Conservation (phyloP, 441 rosid genomes). For the Erysimum pusillum region DNA sequence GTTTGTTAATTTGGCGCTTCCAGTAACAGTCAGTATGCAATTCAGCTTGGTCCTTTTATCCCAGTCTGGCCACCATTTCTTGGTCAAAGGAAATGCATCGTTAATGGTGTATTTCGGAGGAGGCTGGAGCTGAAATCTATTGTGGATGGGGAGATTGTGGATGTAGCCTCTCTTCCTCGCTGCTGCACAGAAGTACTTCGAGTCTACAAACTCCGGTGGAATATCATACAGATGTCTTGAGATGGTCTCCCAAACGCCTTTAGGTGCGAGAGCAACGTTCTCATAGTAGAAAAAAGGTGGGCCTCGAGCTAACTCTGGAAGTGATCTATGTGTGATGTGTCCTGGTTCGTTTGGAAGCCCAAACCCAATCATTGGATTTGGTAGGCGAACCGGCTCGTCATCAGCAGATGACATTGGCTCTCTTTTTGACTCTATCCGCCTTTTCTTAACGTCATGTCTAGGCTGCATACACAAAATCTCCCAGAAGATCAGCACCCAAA, state of each 20-base stretch:
- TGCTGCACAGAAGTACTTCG: conserved; percentile 79
- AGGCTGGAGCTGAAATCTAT: conserved; percentile 74
- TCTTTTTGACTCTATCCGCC: conserved; percentile 44
- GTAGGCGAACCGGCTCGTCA: conserved; percentile 68
- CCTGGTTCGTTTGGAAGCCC: conserved; percentile 69
- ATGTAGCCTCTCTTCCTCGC: conserved; percentile 93
- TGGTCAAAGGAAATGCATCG: conserved; percentile 81
- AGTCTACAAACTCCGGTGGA: conserved; percentile 88
- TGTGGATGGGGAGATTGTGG: conserved; percentile 77
- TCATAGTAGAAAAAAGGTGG: conserved; percentile 91
- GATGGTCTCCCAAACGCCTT: conserved; percentile 87
- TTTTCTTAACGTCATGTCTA: conserved; percentile 63
- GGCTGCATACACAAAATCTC: conserved; percentile 51
- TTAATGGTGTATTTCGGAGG: conserved; percentile 68
- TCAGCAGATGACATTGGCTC: conserved; percentile 46
- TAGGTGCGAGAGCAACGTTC: conserved; percentile 91
- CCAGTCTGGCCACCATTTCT: conserved; percentile 93
- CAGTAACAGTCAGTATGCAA: conserved; percentile 73
- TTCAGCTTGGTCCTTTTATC: conserved; percentile 74
- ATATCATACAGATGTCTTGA: conserved; percentile 69
- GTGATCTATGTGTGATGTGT: conserved; percentile 47
- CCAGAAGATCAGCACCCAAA: conserved; percentile 18
- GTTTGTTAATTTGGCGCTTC: conserved; percentile 73
- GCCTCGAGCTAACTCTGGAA: conserved; percentile 68
- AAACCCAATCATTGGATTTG: conserved; percentile 91